Evolutionary conservation across 208 protist species (phyloP).

Genomic region (Trypanosoma mega): DNA sequence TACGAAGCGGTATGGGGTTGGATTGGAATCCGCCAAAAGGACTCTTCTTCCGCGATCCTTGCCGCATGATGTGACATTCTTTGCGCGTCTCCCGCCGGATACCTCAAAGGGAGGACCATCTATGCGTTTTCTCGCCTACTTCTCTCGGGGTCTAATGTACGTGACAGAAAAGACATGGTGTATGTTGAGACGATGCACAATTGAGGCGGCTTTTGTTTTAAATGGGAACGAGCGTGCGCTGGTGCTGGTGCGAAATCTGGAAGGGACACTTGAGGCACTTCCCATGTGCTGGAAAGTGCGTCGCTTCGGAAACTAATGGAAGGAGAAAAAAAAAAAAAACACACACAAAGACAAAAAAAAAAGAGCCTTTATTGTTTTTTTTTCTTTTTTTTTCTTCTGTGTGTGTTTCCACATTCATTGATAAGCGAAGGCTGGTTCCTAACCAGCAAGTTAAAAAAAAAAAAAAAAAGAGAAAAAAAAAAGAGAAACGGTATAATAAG

Average conservation of each 20-base stretch:
- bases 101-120: not conserved
- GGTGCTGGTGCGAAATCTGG: conserved; percentile 79
- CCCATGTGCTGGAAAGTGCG: conserved; percentile 90
- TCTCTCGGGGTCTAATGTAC: conserved; percentile 70
- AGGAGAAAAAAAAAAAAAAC: not conserved
- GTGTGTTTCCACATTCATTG: not conserved
- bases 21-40: conserved; percentile 1
- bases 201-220: conserved; percentile 75
- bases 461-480: conserved; percentile 9
- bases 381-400: too few species aligned
- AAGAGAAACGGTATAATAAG: not conserved
- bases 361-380: not conserved
- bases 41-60: conserved; percentile 19
- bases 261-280: conserved; percentile 72
- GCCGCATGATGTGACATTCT: conserved; percentile 25
- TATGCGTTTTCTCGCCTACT: conserved; percentile 48
- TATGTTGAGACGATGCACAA: conserved; percentile 61
- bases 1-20: conserved; percentile 20
- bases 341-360: not conserved
- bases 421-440: too few species aligned
- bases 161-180: conserved; percentile 50
- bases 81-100: conserved; percentile 16
- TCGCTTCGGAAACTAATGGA: conserved; percentile 82
- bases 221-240: conserved; percentile 47
- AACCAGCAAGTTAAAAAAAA: too few species aligned